Conservation (phyloP, 1,139 yeast species). For the Hyphopichia buzzinii region DNA sequence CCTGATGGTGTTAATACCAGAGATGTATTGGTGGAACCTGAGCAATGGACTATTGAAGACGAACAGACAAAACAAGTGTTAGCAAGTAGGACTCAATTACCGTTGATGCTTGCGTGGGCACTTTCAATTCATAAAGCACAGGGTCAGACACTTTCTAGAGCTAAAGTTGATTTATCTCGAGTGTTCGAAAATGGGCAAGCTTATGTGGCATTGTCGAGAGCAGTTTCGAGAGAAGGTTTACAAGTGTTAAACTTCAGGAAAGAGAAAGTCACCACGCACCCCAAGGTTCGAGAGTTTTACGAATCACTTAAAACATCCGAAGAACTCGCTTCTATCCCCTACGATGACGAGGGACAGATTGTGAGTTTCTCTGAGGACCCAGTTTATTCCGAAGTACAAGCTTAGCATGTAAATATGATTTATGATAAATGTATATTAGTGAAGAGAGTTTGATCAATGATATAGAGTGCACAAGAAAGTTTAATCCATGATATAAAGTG, state of each 20-base stretch:
- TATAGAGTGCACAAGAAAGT: no score
- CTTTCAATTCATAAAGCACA: constrained; percentile 93
- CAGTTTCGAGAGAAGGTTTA: constrained; percentile 73
- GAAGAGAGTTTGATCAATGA: no score
- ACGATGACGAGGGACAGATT: neutral
- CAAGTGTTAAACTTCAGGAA: constrained; percentile 72
- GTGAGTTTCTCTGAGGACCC: neutral
- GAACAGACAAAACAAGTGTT: constrained; percentile 26
- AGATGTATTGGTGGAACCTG: constrained; percentile 54
- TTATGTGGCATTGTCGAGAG: constrained; percentile 88
- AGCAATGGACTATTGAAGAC: constrained; percentile 43
- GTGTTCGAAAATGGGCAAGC: constrained; percentile 95
- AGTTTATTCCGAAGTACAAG: no score
- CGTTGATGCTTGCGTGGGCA: constrained; percentile 92
- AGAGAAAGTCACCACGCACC: constrained; percentile 57
- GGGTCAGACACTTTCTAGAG: constrained; percentile 87
- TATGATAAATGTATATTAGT: neutral
- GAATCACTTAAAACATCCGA: constrained; percentile 26
- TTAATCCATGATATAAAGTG: no score
- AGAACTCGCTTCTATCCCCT: constrained; percentile 7
- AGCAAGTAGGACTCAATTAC: constrained; percentile 56
- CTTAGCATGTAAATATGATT: no score
- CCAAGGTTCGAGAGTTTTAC: constrained; percentile 63
- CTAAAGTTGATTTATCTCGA: constrained; percentile 71
- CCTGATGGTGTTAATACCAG: constrained; percentile 67